Base-by-base conservation (phyloP, 768 basidiomycete species). In the Amanita muscaria region DNA sequence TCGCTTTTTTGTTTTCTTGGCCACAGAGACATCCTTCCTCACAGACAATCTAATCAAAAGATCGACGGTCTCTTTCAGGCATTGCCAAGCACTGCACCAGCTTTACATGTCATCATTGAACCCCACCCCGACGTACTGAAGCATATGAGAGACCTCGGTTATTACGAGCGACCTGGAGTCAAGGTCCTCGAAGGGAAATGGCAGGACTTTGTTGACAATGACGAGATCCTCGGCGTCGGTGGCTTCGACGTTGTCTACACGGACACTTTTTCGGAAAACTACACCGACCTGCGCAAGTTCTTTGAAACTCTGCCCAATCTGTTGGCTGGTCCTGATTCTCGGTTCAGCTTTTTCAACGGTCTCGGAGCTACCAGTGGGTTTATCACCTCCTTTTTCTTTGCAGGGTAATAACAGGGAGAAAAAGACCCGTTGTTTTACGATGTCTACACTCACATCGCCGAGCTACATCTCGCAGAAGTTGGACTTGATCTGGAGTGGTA, bases 311-410 rank as follows among this genome's bases (percentile, higher is more conserved):
- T 96, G 2, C 89, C 88, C 2, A 72, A 85, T 53, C 69, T 99
- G 4, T 68, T 97, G 12, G 70, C 72, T 16, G 79, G 80, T 11
- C 74, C 79, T n/a, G 69, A 79, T 11, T 83, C 85, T n/a, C 70
- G 79, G 12, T 88, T 93, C 59, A 84, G 90, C 49, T 99, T 98
- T 65, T 99, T 98, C 74, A 90, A 99, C 56, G 96, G 96, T 10
- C 74, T 99, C 7, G 96, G 89, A 12, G 94, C 93, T 23, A 97
- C 91, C 6, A 91, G 89, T 86, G 57, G 59, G 83, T 66, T 19
- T 11, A 27, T 31, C 39, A 29, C 36, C 19, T 36, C 9, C 15
- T 36, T 3, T 19, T 7, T 4, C 10, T 23, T 12, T 29, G 49
- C 31, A 18, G 11, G 14, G 27, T 35, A 29, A 44, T 53, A 14